Base-by-base conservation (phyloP, 306 rosid genomes). In the Citrullus mucosospermus region DNA sequence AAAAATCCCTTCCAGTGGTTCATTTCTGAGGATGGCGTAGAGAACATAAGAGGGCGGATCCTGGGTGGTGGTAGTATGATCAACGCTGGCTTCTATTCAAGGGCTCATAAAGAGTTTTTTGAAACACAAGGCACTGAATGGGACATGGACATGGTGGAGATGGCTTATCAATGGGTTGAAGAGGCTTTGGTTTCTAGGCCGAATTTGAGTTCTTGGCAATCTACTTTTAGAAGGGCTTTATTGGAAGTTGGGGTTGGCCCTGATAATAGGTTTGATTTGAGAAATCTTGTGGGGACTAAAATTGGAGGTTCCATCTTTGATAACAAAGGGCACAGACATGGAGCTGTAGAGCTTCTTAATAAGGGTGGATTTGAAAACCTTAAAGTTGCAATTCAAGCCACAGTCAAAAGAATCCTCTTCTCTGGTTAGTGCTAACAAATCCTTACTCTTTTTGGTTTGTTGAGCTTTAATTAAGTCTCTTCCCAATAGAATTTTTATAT, bases 1-100 rank as follows among this genome's bases (percentile, higher is more conserved):
- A 9, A 36, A 17, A 65, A 17, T 36, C 72, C 72, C 6, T 38
- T 8, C 22, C 25, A 65, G 0, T 28, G 14, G 0, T 65, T 65
- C 8, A 4, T 9, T 1, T 76, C 88, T 0, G 72, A 51, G 41
- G 88, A 85, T 0, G 88, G 88, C 2, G 83, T 85, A 2, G 53
- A 66, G 6, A 79, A 14, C 13, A 6, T 60, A 9, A 61, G 81
- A 55, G 88, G 82, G 4, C 55, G 85, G 8, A 18, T 85, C 4
- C 56, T 82, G 0, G 88, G 88, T 3, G 84, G 84, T 3, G n/a
- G 56, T 17, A 85, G 82, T 68, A 80, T 82, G 83, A 48, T 80
- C 55, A 85, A 79, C 5, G 18, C 0, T 0, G 85, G 82, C 0
- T 25, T 77, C 43, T 85, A 43, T 51, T 76, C 80, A 0, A 70